These are phyloP conservation scores for Komagataella populi DNA, from an alignment of 805 yeast species.

Conservation along the genomic window DNA sequence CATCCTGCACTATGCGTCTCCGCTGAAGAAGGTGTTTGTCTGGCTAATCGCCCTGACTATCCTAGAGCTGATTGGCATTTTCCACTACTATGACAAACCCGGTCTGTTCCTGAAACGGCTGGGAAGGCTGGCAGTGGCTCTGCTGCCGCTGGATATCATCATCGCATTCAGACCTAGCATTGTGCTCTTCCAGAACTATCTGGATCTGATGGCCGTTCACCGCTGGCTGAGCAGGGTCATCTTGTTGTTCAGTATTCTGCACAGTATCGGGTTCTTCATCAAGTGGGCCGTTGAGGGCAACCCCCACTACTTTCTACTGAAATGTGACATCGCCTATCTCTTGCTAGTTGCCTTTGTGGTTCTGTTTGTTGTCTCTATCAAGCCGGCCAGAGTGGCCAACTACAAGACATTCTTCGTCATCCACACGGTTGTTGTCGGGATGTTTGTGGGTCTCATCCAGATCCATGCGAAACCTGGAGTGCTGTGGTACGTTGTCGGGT, in stretches of 20 bases:
- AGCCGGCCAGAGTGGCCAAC: constrained; percentile 29
- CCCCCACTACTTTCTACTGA: neutral
- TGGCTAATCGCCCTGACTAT: constrained; percentile 17
- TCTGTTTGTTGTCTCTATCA: constrained; percentile 31
- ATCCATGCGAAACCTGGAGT: constrained; percentile 69
- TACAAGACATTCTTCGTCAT: constrained; percentile 42
- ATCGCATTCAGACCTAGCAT: constrained; percentile 45
- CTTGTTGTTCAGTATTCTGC: constrained; percentile 28
- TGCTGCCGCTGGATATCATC: constrained; percentile 44
- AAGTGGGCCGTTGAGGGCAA: constrained; percentile 38
- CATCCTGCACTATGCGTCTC: constrained; percentile 11
- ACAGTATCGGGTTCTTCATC: constrained; percentile 35
- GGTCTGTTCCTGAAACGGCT: constrained; percentile 33
- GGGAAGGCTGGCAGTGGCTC: constrained; percentile 47
- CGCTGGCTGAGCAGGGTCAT: constrained; percentile 61
- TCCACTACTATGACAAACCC: constrained; percentile 15
- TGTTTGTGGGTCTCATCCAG: constrained; percentile 28
- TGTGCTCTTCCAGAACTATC: constrained; percentile 30
- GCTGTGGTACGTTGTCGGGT: constrained; percentile 16
- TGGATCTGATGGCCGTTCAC: constrained; percentile 43
- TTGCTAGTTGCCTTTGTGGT: constrained; percentile 34
- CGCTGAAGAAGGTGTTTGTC: constrained; percentile 15
- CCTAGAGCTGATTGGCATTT: constrained; percentile 21
- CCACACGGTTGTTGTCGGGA: constrained; percentile 39
- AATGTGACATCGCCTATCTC: constrained; percentile 12